Base-by-base conservation (phyloP, 139 green algal genomes). In the Tetradesmus obliquus region DNA sequence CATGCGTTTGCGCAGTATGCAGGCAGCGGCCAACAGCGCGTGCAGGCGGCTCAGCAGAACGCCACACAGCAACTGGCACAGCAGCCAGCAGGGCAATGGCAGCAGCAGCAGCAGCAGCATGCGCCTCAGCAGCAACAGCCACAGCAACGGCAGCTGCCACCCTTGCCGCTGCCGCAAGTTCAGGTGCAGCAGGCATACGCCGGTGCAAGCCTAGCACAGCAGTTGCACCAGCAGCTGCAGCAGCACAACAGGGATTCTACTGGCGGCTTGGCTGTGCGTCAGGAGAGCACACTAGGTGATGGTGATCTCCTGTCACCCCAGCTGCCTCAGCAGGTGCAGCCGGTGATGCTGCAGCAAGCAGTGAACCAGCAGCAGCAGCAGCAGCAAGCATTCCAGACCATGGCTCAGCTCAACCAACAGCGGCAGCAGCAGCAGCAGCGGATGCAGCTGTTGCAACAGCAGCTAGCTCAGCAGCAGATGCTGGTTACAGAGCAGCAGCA, bases 61-160 rank as follows among this genome's bases (percentile, higher is more conserved):
- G 22, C 51, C 12, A 12, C 22, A 17, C 69, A 71, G 53, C 51
- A 54, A n/a, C 71, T n/a, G 12, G 71, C 51, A 53, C 69, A 83
- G 51, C 51, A 66, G 20, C 22, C 55, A 10, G 15, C 19, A 53
- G 24, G 24, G 58, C 58, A 88, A 8, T 57, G 8, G 19, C 66
- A 90, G 54, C 86, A 84, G 12, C 86, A 84, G 15, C 86, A 90
- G 69, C 86, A 90, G 71, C 17, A 51, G 66, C 32, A n/a, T 3
- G 32, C 51, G 53, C 86, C 84, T 12, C 19, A 45, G 13, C 86
- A 90, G 81, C 81, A 60, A n/a, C 76, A 82, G 20, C n/a, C n/a
- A 53, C 76, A 10, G 7, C 81, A 62, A 20, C n/a, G 32, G 45
- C 79, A 84, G 79, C 79, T 58, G 79, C 79, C 9, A n/a, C 79